Base-by-base conservation (phyloP, 2,329 filamentous ascomycete genomes). In the Aspergillus sp. region DNA sequence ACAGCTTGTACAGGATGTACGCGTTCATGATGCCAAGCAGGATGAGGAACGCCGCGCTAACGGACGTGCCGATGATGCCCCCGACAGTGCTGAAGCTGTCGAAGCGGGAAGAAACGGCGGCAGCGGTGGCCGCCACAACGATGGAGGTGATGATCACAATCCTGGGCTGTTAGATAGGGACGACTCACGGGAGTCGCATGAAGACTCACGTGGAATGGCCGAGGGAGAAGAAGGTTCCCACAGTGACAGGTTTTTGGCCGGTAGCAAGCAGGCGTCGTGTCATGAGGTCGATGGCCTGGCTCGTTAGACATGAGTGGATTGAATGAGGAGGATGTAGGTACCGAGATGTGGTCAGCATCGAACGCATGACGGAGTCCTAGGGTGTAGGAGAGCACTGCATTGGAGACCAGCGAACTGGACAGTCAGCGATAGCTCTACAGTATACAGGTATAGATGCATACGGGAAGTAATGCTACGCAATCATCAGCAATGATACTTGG, bases 281-380 rank as follows among this genome's bases (percentile, higher is more conserved):
- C 86, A 95, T 95, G 35, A 97, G 82, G 72, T 97, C 93, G 64
- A 97, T 99, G 57, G 92, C 93, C 62, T 80, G 19, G n/a, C 2
- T 48, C 11, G 14, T 13, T 20, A 33, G 41, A 20, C 49, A 42
- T 46, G 47, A 2, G 5, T 16, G 1, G 20, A 42, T 13, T 13
- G 9, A 30, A 46, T 19, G 30, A 14, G 14, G 33, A 19, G 35
- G 13, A 4, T 3, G n/a, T 10, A 52, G 63, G 38, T 70, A 81
- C 78, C 38, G 83, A 85, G 58, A 89, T 89, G 67, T 97, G 94
- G 72, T 97, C 93, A n/a, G 93, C 94, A 66, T 97, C 94, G 42
- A 97, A 83, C n/a, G 93, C 93, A 77, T 97, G 93, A 40, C 93
- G 87, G 11, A 97, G 81, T 2, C 93, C 93, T 10, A 97, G 82